A percentile compares a stretch with the other conserved stretches of the same genome.
phyloP scores from a whole-genome alignment of 1,139 yeast genomes.

The Meyerozyma guilliermondii region DNA sequence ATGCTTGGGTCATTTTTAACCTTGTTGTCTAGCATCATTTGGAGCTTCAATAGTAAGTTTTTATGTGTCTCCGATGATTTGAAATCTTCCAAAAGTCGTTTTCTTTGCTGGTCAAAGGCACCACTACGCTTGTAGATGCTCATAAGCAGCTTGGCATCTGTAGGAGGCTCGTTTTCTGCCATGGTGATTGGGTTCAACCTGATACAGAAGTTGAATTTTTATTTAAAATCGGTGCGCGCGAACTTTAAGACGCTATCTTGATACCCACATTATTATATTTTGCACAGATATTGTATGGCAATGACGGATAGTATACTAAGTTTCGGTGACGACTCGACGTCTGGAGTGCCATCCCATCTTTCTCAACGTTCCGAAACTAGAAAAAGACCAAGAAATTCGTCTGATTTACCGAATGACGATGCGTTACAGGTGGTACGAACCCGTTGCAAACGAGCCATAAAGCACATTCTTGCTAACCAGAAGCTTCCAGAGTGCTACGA shows the following conservation, averaged over 20 bases:
- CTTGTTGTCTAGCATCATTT: slow-evolving; percentile 41
- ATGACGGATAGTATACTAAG: neutral
- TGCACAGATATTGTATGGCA: neutral
- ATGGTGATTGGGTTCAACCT: too few relatives aligned
- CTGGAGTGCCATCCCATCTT: neutral
- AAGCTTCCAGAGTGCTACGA: slow-evolving; percentile 20
- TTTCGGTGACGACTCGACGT: neutral
- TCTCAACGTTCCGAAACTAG: neutral
- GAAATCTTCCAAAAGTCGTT: slow-evolving; percentile 39
- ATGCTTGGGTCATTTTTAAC: slow-evolving; percentile 47
- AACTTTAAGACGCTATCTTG: neutral
- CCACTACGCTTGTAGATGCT: slow-evolving; percentile 47
- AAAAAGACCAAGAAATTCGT: slow-evolving; percentile 1
- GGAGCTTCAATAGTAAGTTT: slow-evolving; percentile 36
- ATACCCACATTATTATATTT: too few relatives aligned
- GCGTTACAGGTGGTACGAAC: neutral
- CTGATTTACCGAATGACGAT: neutral
- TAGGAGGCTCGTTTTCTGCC: slow-evolving; percentile 2
- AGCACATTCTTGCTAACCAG: slow-evolving; percentile 16
- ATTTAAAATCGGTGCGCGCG: neutral
- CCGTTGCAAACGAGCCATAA: slow-evolving; percentile 12
- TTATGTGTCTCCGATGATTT: slow-evolving; percentile 38
- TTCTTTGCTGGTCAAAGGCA: slow-evolving; percentile 44
- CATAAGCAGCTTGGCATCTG: slow-evolving; percentile 38
- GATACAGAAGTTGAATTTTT: neutral